These are phyloP conservation scores for Akebia trifoliata DNA, from an alignment of 164 flowering plant genomes.

Conservation along the genomic window DNA sequence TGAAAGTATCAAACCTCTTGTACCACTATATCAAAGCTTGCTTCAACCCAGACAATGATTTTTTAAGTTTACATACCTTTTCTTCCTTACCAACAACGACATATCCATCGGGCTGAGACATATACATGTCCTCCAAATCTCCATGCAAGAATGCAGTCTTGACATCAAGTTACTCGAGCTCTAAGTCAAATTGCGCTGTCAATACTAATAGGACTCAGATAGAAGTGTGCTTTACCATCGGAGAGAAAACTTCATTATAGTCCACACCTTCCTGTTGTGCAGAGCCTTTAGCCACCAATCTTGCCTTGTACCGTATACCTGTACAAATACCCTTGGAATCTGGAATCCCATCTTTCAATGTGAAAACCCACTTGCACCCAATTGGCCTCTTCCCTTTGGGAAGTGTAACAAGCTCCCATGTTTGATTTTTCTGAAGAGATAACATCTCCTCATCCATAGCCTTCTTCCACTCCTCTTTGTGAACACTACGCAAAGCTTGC, in stretches of 20 bases:
- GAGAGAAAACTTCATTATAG: background rate
- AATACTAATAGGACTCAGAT: background rate
- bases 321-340: no score
- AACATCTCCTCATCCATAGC: background rate
- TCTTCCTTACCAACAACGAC: background rate
- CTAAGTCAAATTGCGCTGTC: no score
- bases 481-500: background rate
- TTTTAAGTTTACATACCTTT: no score
- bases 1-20: background rate
- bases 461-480: no score
- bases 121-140: background rate
- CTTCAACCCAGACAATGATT: background rate
- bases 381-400: no score
- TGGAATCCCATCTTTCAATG: background rate
- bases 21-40: background rate
- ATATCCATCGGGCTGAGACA: background rate
- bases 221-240: background rate
- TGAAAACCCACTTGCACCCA: background rate
- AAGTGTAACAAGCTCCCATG: no score
- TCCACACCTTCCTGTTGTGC: background rate
- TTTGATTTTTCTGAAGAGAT: background rate
- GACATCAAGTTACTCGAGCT: no score
- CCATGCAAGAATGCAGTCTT: no score
- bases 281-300: background rate
- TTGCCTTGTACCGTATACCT: background rate